Evolutionary conservation across 108 stramenopile species (phyloP).

Genomic region (Epipyxis sp.): DNA sequence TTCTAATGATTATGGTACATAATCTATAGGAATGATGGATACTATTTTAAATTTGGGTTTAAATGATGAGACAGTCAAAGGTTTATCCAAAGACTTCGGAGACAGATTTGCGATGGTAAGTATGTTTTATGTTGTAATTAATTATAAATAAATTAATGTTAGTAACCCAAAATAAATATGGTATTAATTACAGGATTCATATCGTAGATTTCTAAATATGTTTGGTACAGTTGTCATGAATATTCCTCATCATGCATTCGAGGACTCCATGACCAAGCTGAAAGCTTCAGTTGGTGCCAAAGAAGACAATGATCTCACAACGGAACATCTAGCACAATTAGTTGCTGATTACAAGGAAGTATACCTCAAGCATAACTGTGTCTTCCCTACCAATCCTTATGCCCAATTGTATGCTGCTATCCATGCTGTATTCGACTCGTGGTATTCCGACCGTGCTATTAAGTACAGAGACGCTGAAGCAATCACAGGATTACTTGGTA

Average conservation of each 20-base stretch:
- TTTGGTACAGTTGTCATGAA: conserved; percentile 75
- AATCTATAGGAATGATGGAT: conserved; percentile 36
- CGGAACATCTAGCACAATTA: conserved; percentile 60
- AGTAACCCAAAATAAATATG: too few species aligned
- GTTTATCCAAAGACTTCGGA: conserved; percentile 6
- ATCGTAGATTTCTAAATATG: conserved; percentile 77
- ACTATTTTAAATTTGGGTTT: conserved; percentile 73
- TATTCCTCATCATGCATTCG: conserved; percentile 69
- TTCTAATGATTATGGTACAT: too few species aligned
- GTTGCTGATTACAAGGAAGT: conserved; percentile 59
- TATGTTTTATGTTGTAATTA: too few species aligned
- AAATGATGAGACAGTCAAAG: conserved; percentile 67
- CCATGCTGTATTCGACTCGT: conserved; percentile 72
- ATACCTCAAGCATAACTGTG: conserved; percentile 50
- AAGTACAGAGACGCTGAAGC: conserved; percentile 74
- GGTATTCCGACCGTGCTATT: conserved; percentile 75
- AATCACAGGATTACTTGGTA: conserved; percentile 66
- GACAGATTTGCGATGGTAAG: not conserved
- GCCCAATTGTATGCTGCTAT: conserved; percentile 68
- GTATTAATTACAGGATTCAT: conserved; percentile 72
- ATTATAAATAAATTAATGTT: too few species aligned
- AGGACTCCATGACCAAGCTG: conserved; percentile 49
- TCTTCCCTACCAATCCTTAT: conserved; percentile 61
- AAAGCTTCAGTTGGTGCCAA: conserved; percentile 54
- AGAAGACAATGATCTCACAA: conserved; percentile 61